Base-by-base conservation (phyloP, 148 eudicot species). In the Chenopodium album region DNA sequence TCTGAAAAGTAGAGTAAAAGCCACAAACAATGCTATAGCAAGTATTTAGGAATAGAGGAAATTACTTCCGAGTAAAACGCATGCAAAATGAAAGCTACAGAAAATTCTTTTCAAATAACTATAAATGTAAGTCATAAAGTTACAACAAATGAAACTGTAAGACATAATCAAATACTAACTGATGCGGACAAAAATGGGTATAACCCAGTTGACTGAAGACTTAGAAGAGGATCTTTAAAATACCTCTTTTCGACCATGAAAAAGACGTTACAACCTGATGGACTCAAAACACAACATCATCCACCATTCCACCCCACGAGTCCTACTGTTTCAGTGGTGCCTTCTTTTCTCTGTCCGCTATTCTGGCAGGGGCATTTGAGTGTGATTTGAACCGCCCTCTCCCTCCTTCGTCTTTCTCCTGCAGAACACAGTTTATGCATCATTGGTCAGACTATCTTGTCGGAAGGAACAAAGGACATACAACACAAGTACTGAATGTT, bases 331-430 rank as follows among this genome's bases (percentile, higher is more conserved):
- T 95, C 83, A 93, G 85, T n/a, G 99, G 99, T 48, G 98, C 99
- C 88, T 95, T 95, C 94, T 94, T 94, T 80, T 85, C 97, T 88
- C 97, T 84, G 85, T 96, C 98, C 56, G 97, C 86, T 81, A 96
- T 96, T 79, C 97, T 90, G 20, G 92, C 89, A 16, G 97, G 97
- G 47, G 86, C 98, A 77, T 83, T 92, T 50, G 98, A 85, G 85
- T 96, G 99, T 12, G 98, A 94, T 82, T 96, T 96, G 88, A 96
- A 96, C 79, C 99, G 92, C 2, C 99, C 99, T 85, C 90, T 92
- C 48, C 97, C 99, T 71, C 91, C 97, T 76, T 87, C 97, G 29
- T 94, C 99, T 87, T 76, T 94, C 82, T 92, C 99, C 97, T 94
- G 93, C 14, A 70, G 32, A 74, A 75, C 32, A 56, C 56, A 67